Evolutionary conservation across 1,284 basidiomycete genomes (phyloP), one percentile per base, ranked within the genome.

Genomic region (Termitomyces sp.): DNA sequence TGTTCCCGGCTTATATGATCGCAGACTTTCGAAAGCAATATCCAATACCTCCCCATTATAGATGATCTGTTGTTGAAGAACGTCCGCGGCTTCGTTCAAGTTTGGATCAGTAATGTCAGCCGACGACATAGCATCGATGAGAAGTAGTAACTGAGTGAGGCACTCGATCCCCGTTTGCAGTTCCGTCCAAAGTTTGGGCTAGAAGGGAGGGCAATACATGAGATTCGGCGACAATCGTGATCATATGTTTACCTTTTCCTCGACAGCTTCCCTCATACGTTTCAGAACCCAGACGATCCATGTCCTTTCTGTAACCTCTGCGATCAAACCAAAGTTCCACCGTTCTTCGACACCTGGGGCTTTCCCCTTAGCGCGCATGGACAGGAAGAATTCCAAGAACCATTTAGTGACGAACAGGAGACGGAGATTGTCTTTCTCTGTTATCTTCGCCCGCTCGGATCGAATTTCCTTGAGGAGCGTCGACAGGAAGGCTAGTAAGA

Each of bases 41-140:
- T 97, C 93, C 44, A 97, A 81, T 14, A 94, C 85, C 58, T 95
- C 91, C 33, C 91, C 92, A 62, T 94, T 93, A 72, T 97, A 97
- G 62, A 97, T 87, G 37, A 97, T 73, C 67, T 95, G 91, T 61
- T 93, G 84, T 62, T 93, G 90, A 2, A 97, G 74, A 11, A 86
- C 73, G 53, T 83, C 83, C 34, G 93, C 89, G 5, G 86, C 86
- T 40, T 95, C 89, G 33, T 75, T 70, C 54, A 92, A 76, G 3
- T 77, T 77, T n/a, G 80, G 69, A 50, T 85, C 84, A 35, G 61
- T 58, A 33, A 69, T 65, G 47, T 75, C 71, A 60, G 74, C 69
- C 38, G 71, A 71, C 42, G 77, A 74, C 78, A 83, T 81, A 50
- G 63, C 61, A 62, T 96, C 92, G 62, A 97, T 86, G 56, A 94